Evolutionary conservation across 1,139 yeast species (phyloP), one percentile per base, ranked within the genome.

Genomic region (Blastobotrys petasosporus): DNA sequence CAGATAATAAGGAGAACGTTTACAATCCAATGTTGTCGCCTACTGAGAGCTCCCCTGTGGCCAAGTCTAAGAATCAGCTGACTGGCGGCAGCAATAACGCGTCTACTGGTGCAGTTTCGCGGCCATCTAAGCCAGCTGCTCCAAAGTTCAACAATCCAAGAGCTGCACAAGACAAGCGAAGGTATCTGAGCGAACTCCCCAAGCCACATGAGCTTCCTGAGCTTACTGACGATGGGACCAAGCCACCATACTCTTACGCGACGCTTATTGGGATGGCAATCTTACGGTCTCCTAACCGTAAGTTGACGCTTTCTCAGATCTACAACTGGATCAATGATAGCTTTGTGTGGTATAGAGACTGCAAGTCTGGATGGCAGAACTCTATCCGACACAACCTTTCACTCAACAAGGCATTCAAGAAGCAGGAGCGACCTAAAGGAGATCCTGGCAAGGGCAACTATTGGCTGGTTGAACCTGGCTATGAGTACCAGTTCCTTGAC

Each of bases 191-290:
- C 47, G 5, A 63, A 34, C n/a, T 65, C 17, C 65, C 63, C 1
- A 56, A 54, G 52, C 71, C 48, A 63, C 70, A 59, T 66, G 71
- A 57, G 62, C 65, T 61, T 74, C 82, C 54, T 54, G 66, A 52
- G 67, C 70, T 71, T 10, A 54, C 58, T 1, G 77, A 74, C 52
- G 73, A 71, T 39, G 76, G 75, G 20, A 58, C 64, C 39, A 92
- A 94, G 65, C 98, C 98, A 2, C 96, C 96, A 2, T 90, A 82
- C 60, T 86, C 96, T 3, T 92, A 92, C 63, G 98, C 98, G 7
- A 83, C 92, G 36, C 73, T 92, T 52, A 92, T 92, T 52, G 97
- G 97, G 4, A 83, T 92, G 82, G 92, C 97, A 1, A 88, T 92
- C 47, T 70, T 92, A 53, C 80, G 95, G 51, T 81, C 95, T n/a